Evolutionary conservation across 441 rosid species (phyloP), one percentile per base, ranked within the genome.

Genomic region (Pelargonium australe): DNA sequence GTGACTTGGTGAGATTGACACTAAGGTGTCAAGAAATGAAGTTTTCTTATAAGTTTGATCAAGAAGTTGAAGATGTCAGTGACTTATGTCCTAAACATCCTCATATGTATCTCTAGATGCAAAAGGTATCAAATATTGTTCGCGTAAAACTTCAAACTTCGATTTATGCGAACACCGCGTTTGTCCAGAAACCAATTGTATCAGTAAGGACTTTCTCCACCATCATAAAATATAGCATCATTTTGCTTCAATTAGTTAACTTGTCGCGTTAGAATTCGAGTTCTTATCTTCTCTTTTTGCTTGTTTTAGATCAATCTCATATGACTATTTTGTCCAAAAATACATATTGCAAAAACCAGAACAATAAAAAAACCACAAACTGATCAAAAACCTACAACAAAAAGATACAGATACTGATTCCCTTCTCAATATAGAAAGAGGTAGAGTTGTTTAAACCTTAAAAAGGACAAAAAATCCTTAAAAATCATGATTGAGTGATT

Each of bases 401-500:
- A 34, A 34, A 34, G 40, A 5, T 34, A 34, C 40, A 34, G 5
- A 34, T 34, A 34, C 5, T 34, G 40, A 34, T 4, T 34, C 40
- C 40, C 40, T 34, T 34, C 40, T 34, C 40, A 34, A 34, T 34
- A 5, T 34, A 34, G 40, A 34, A 34, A 34, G 40, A 34, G 5
- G 7, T 34, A 34, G 40, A 34, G 40, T 0, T 34, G 40, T 34
- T 34, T 34, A 34, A 34, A 28, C 31, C 31, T 28, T 28, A 28
- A 28, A 34, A 34, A 4, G 0, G 1, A 4, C 7, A 2, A 34
- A 34, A 34, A 34, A 34, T 34, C 40, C 6, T 34, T 80, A 87
- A 75, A 83, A 87, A 57, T 85, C 91, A 37, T 47, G 19, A 80
- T 37, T 13, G 89, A 87, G 86, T 47, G 83, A 81, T 67, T 85